These are phyloP conservation scores for Tetrapisispora phaffii DNA, from an alignment of 805 yeast species.

Conservation along the genomic window DNA sequence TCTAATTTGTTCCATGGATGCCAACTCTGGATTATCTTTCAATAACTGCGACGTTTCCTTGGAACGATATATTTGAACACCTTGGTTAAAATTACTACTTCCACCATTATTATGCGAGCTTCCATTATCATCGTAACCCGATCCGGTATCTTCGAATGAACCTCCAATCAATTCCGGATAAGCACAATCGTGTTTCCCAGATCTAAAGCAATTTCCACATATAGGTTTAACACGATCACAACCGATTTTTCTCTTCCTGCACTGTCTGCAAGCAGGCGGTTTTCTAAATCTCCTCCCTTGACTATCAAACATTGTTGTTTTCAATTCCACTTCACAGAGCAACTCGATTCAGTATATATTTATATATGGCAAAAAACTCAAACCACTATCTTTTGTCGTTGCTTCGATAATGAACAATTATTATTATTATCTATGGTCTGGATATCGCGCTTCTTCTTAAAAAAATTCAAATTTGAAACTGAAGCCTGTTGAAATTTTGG, in stretches of 20 bases:
- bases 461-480: no score
- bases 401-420: no score
- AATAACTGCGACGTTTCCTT: slow-evolving; percentile 4
- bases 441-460: no score
- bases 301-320: slow-evolving; percentile 8
- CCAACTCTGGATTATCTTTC: slow-evolving; percentile 4
- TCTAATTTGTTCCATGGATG: slow-evolving; percentile 23
- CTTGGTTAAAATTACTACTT: neutral
- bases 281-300: slow-evolving; percentile 12
- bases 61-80: slow-evolving; percentile 3
- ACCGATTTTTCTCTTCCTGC: slow-evolving; percentile 30
- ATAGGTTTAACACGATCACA: slow-evolving; percentile 36
- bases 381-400: no score
- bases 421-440: no score
- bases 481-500: no score
- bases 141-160: slow-evolving; percentile 16
- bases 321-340: no score
- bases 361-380: neutral
- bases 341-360: no score
- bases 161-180: slow-evolving; percentile 17
- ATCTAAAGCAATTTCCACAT: slow-evolving; percentile 32
- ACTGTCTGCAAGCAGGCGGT: slow-evolving; percentile 29
- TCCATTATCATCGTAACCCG: slow-evolving; percentile 4
- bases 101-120: neutral
- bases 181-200: slow-evolving; percentile 21